Evolutionary conservation across 352 stramenopile species (phyloP), one percentile per base, ranked within the genome.

Genomic region (Globisporangium alternatum): DNA sequence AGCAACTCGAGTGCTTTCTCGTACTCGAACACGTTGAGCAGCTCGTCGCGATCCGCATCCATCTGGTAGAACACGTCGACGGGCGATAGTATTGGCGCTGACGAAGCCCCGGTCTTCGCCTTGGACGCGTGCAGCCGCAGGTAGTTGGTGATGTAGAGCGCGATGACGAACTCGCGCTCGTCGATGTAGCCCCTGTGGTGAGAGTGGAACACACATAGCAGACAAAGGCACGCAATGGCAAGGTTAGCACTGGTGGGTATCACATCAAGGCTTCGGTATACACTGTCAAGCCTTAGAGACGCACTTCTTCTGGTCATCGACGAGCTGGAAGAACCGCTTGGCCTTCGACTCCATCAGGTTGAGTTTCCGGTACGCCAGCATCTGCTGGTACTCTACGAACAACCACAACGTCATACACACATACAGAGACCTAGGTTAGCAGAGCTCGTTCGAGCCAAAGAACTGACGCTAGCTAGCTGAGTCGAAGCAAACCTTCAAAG

Each of bases 71-170:
- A 89, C 33, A 90, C 69, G 30, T 90, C 79, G 3, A 75, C 72
- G 1, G 79, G 79, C 5, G 79, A 88, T 4, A 90, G 55, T 15
- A 64, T 56, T 19, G 66, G 22, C 3, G 33, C 0, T 17, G 33
- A 25, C 53, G 21, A 47, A 49, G 43, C 17, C 47, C 43, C 8
- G 69, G 63, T n/a, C 44, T 63, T 56, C n/a, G 61, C 39, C 52
- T 66, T 21, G 60, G 66, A 21, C 60, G 64, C 25, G 9, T 74
- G 63, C 12, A 59, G 10, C 3, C 80, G 77, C 17, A 93, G 76
- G 57, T 83, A 77, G 60, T 91, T 90, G 28, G 83, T 88, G 51
- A 93, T 80, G 56, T 93, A 91, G 59, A 93, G 69, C 19, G 81
- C 83, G 5, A 81, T 64, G 13, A 93, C 78, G 63, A 93, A 93